Base-by-base conservation (phyloP, 306 rosid genomes). In the Acmispon strigosus region DNA sequence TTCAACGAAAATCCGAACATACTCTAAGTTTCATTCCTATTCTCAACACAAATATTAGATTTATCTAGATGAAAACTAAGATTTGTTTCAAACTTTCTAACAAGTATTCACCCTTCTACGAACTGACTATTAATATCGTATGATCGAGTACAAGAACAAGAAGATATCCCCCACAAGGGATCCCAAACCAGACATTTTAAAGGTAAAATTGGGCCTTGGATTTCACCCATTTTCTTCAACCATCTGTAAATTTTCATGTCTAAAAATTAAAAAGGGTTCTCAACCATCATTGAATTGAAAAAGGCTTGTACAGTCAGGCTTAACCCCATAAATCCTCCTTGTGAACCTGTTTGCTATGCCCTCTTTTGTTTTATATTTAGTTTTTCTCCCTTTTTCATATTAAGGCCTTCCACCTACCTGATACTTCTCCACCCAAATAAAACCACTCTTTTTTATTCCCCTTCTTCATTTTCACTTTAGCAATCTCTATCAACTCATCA, bases 201-300 rank as follows among this genome's bases (percentile, higher is more conserved):
- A 34, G 4, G 66, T 69, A 54, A 29, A 78, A 65, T 17, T 70
- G 69, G 14, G 69, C 74, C 66, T 60, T 42, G 66, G 9, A 61
- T 39, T 66, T 55, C 68, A 43, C 67, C 74, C 59, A 29, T 24
- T 37, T 62, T 61, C 83, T 64, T 75, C 62, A 44, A 54, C 45
- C 42, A 65, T 65, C 45, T 53, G 64, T 70, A 78, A 60, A 70
- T 65, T 70, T 82, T 77, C 13, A 55, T 29, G 62, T 29, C 73
- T 39, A 50, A 53, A 51, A 51, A 44, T 52, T 51, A 52, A 60
- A 52, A 60, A 34, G 81, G 59, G 76, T 41, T 62, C 73, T 52
- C 76, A 45, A 43, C 77, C 86, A 70, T 63, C 52, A 64, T 42
- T 74, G 24, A 74, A 78, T 72, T 57, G 65, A 66, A 70, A 65